Base-by-base conservation (phyloP, 306 rosid genomes). In the Trifolium dubium region DNA sequence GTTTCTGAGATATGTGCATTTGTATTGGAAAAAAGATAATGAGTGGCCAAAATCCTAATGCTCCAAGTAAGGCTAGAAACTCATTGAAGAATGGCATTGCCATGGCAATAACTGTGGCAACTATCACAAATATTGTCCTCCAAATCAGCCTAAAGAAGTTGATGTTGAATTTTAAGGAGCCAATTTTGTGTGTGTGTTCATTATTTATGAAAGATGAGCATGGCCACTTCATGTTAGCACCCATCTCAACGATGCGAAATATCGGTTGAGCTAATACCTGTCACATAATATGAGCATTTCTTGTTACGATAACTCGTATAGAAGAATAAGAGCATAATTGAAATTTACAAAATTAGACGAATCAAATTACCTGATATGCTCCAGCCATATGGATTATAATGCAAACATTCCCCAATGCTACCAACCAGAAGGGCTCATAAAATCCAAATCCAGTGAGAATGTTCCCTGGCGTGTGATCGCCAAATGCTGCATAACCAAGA, bases 401-500 rank as follows among this genome's bases (percentile, higher is more conserved):
- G 78, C 77, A 80, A 3, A 82, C 39, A 53, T 90, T 90, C 14
- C 89, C 92, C 62, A 80, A 7, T 2, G 86, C 83, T 2, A 90
- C 76, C 43, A 86, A 77, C 90, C 89, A 90, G 53, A 71, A 82
- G 10, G 90, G 83, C 13, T 82, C 84, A 2, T 83, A 84, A 67
- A 73, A 83, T 76, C 91, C 96, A 64, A 88, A 86, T 54, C 91
- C 92, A 1, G 90, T 83, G 68, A 88, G 85, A 14, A 86, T 82
- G 81, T 90, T 86, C n/a, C 91, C 90, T 0, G 87, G 93, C 0
- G 96, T 79, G 34, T 69, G 59, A 61, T 88, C 71, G 0, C 97
- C 92, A 4, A 86, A 90, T 10, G 93, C 97, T 19, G 90, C 97
- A 64, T 88, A 88, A 11, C 93, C 93, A 55, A 84, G 79, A 61